Conservation (phyloP, 2,329 filamentous ascomycete genomes). For the Dactylellina haptotyla region DNA sequence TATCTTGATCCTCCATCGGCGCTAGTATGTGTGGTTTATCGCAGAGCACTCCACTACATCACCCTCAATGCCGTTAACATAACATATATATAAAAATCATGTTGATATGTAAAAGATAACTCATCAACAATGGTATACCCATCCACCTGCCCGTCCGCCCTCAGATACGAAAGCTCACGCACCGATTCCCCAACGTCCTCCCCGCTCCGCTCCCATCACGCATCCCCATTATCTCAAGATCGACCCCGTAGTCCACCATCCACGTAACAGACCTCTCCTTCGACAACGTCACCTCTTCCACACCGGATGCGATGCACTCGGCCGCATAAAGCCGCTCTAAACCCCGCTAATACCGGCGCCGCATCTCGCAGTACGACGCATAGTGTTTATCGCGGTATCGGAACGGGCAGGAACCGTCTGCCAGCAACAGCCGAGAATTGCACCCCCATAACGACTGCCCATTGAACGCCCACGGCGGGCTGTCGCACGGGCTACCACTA, state of each 20-base stretch:
- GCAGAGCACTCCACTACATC: neutral
- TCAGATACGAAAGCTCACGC: conserved; percentile 9
- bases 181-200: conserved; percentile 8
- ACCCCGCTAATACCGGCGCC: neutral
- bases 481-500: neutral
- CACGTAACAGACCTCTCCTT: neutral
- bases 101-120: conserved; percentile 3
- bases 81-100: neutral
- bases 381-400: neutral
- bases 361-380: neutral
- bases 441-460: conserved; percentile 20
- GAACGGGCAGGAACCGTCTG: conserved; percentile 3
- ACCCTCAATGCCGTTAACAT: neutral
- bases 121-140: conserved; percentile 21
- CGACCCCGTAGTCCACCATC: too few relatives aligned
- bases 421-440: conserved; percentile 2
- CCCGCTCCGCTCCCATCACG: neutral
- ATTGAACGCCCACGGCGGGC: neutral
- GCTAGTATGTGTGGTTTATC: neutral
- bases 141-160: neutral
- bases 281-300: neutral
- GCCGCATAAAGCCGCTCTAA: neutral
- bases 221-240: too few relatives aligned
- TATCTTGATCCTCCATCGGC: neutral
- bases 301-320: neutral